A percentile compares a stretch with the other conserved stretches of the same genome.
phyloP scores from a whole-genome alignment of 345 rosid genomes.

The Arabidopsis suecica region DNA sequence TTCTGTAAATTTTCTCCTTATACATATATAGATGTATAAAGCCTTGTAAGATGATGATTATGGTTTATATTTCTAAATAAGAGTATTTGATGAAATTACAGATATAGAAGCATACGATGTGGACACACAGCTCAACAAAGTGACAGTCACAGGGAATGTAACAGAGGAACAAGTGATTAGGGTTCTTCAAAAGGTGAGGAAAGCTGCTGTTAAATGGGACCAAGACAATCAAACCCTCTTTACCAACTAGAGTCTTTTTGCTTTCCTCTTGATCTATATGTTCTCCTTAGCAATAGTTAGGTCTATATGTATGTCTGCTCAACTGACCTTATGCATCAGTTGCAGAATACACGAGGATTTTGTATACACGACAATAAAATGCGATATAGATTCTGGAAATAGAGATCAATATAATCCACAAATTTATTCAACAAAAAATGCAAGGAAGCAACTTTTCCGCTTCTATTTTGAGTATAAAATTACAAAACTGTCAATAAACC shows the following conservation, averaged over 20 bases:
- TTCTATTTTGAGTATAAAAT: conserved; percentile 7
- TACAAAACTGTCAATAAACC: not conserved
- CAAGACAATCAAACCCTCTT: conserved; percentile 37
- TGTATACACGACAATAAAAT: not conserved
- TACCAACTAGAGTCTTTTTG: conserved; percentile 13
- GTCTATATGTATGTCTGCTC: not conserved
- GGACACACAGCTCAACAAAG: conserved; percentile 81
- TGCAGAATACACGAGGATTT: not conserved
- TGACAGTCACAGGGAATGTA: conserved; percentile 79
- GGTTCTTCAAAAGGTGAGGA: conserved; percentile 77
- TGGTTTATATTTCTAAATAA: not conserved
- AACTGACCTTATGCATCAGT: not conserved
- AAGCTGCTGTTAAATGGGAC: conserved; percentile 65
- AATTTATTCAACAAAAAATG: conserved; percentile 28
- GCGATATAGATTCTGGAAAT: not conserved
- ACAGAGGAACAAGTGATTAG: conserved; percentile 69
- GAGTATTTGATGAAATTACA: conserved; percentile 18
- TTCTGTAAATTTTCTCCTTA: not conserved
- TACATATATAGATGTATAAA: too few relatives aligned
- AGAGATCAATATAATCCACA: conserved; percentile 7
- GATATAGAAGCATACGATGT: conserved; percentile 82
- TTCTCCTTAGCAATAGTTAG: not conserved
- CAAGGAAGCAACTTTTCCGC: conserved; percentile 33
- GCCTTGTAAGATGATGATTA: not conserved
- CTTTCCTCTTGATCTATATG: too few relatives aligned